phyloP scores from a whole-genome alignment of 805 yeast species.

The Ogataea minuta region DNA sequence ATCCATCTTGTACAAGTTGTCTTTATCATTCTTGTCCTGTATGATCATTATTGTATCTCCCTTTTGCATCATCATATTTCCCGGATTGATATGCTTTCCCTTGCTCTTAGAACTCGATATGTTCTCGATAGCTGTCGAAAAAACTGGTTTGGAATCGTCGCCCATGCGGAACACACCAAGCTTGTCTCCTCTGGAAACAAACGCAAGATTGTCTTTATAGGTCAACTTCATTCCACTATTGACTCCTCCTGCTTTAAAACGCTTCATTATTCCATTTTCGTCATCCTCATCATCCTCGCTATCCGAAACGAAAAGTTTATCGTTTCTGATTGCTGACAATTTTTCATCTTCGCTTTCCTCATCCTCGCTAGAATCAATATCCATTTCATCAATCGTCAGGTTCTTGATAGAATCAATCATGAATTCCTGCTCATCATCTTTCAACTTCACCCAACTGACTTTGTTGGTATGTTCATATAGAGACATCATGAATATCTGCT shows the following conservation, averaged over 20 bases:
- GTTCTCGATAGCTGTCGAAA: constrained; percentile 64
- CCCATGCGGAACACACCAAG: constrained; percentile 76
- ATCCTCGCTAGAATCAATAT: constrained; percentile 23
- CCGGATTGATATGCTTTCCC: constrained; percentile 44
- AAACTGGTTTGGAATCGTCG: constrained; percentile 52
- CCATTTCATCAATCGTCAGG: constrained; percentile 35
- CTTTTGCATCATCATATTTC: constrained; percentile 71
- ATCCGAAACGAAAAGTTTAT: constrained; percentile 15
- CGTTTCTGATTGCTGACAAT: constrained; percentile 1
- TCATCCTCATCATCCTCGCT: constrained; percentile 34
- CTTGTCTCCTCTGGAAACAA: constrained; percentile 73
- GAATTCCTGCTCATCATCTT: constrained; percentile 51
- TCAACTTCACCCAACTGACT: constrained; percentile 44
- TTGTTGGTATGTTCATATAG: constrained; percentile 62
- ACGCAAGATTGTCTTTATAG: constrained; percentile 65
- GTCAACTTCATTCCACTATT: constrained; percentile 75
- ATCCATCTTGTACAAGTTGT: constrained; percentile 69
- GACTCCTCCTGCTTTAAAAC: constrained; percentile 26
- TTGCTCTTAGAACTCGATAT: constrained; percentile 52
- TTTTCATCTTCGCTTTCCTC: constrained; percentile 34
- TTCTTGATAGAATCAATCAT: constrained; percentile 52
- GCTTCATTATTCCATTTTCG: constrained; percentile 17
- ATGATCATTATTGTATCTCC: constrained; percentile 69
- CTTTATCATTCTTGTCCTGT: constrained; percentile 47
- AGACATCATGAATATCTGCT: constrained; percentile 47